Conservation (phyloP, 306 rosid species). For the Pueraria montana region DNA sequence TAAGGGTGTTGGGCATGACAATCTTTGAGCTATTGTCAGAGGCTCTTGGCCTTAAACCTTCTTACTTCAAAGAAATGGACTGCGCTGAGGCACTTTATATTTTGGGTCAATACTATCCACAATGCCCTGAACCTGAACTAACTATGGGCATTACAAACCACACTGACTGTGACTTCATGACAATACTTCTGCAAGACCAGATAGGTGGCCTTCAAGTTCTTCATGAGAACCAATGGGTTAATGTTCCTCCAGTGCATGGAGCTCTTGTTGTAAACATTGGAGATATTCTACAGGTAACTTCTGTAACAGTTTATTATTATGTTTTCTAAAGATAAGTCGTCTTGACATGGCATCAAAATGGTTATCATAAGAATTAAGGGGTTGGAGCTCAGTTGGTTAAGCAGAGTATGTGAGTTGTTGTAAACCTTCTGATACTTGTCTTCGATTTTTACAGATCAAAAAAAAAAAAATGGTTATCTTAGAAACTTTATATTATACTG, state of each 20-base stretch:
- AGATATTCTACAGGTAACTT: constrained; percentile 43
- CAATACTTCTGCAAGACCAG: constrained; percentile 59
- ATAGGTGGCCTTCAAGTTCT: constrained; percentile 66
- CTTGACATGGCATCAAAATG: too few relatives aligned
- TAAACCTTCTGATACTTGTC: too few relatives aligned
- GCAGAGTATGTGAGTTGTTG: too few relatives aligned
- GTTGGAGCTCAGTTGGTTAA: too few relatives aligned
- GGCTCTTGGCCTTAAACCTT: constrained; percentile 44
- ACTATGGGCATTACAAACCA: constrained; percentile 49
- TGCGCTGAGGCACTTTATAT: constrained; percentile 6
- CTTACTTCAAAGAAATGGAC: constrained; percentile 36
- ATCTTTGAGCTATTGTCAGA: constrained; percentile 49
- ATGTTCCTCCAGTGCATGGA: constrained; percentile 37
- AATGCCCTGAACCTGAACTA: constrained; percentile 54
- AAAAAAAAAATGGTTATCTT: too few relatives aligned
- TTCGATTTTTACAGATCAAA: too few relatives aligned
- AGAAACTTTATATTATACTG: too few relatives aligned
- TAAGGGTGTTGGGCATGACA: constrained; percentile 39
- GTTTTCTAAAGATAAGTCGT: neutral
- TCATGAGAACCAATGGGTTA: constrained; percentile 40
- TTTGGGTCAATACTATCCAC: constrained; percentile 48
- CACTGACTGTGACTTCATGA: constrained; percentile 49
- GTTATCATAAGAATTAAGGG: too few relatives aligned
- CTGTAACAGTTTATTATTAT: neutral
- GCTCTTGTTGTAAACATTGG: constrained; percentile 51